Conservation (phyloP, 768 basidiomycete genomes). For the Auriscalpium microsporum region DNA sequence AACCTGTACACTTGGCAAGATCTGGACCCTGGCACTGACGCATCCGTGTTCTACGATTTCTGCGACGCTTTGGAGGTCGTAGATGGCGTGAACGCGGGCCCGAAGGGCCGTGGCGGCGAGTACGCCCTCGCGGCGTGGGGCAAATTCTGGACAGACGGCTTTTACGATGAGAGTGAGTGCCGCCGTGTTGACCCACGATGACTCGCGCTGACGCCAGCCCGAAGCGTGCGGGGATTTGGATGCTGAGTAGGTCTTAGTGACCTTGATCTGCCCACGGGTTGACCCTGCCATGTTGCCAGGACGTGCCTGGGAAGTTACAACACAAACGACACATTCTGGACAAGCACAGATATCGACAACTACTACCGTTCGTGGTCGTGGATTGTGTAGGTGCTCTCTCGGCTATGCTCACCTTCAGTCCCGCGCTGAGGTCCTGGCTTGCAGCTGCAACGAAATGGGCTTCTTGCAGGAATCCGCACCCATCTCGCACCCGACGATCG, state of each 20-base stretch:
- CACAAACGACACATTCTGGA: slow-evolving; percentile 34
- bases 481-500: neutral
- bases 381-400: slow-evolving; percentile 39
- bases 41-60: slow-evolving; percentile 46
- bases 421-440: neutral
- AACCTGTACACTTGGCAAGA: slow-evolving; percentile 64
- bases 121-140: slow-evolving; percentile 57
- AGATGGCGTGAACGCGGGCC: slow-evolving; percentile 40
- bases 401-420: neutral
- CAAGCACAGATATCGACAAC: slow-evolving; percentile 49
- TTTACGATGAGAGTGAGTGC: slow-evolving; percentile 37
- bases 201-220: neutral
- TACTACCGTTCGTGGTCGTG: slow-evolving; percentile 57
- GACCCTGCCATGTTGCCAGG: slow-evolving; percentile 5
- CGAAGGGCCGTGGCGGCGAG: slow-evolving; percentile 51
- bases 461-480: slow-evolving; percentile 18
- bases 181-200: neutral
- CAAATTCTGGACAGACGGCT: slow-evolving; percentile 41
- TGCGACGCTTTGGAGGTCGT: slow-evolving; percentile 65
- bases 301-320: slow-evolving; percentile 37
- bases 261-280: neutral
- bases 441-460: slow-evolving; percentile 64
- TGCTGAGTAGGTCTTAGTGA: slow-evolving; percentile 6
- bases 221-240: slow-evolving; percentile 44
- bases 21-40: slow-evolving; percentile 43